phyloP scores from a whole-genome alignment of 208 protist species.

The Sergeia podlipaevii region DNA sequence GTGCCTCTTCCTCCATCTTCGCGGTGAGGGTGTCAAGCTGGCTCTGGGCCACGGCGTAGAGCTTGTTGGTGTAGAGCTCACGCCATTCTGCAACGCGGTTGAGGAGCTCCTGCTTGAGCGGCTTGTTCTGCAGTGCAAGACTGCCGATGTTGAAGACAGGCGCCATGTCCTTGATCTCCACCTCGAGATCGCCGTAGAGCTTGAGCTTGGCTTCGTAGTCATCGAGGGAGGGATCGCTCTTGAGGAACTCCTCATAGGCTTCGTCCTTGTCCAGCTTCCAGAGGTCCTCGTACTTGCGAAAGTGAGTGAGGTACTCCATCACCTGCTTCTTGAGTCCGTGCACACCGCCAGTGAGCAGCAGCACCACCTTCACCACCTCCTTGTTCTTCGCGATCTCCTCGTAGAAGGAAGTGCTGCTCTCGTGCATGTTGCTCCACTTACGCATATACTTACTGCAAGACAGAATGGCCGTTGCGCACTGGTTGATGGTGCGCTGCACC shows the following conservation, averaged over 20 bases:
- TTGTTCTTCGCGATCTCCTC: conserved; percentile 93
- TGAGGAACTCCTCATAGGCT: conserved; percentile 90
- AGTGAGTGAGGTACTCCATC: conserved; percentile 89
- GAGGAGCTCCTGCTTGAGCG: conserved; percentile 92
- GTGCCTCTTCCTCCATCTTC: conserved; percentile 93
- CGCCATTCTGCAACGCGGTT: conserved; percentile 93
- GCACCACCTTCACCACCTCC: conserved; percentile 93
- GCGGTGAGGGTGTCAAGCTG: conserved; percentile 89
- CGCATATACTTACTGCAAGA: conserved; percentile 91
- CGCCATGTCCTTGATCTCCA: conserved; percentile 84
- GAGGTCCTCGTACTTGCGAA: conserved; percentile 92
- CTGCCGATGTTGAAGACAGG: conserved; percentile 91
- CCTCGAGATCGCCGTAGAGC: conserved; percentile 85
- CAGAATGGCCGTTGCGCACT: conserved; percentile 87
- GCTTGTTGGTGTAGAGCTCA: conserved; percentile 91
- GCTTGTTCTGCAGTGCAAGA: conserved; percentile 91
- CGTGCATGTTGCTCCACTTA: conserved; percentile 68
- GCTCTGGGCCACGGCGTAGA: conserved; percentile 89
- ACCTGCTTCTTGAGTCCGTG: conserved; percentile 93
- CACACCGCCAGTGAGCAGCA: conserved; percentile 92
- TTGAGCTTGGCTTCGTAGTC: conserved; percentile 93
- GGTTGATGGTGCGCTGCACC: conserved; percentile 95
- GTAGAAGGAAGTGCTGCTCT: conserved; percentile 82
- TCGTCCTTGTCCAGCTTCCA: conserved; percentile 95
- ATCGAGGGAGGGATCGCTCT: conserved; percentile 75